These are phyloP conservation scores for Monosporozyma servazzii DNA, from an alignment of 805 yeast species.

Conservation along the genomic window DNA sequence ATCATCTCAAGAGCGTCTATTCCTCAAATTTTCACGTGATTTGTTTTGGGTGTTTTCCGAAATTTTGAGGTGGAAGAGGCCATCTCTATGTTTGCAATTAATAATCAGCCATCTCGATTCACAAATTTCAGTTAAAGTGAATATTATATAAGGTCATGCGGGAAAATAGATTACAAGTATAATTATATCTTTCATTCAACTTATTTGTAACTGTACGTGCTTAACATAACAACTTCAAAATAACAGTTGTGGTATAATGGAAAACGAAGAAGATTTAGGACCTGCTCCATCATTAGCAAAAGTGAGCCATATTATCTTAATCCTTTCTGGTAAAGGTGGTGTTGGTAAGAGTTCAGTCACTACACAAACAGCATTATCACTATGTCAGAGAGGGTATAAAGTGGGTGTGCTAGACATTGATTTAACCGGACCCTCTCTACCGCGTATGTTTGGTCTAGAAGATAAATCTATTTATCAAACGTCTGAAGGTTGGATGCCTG, in stretches of 20 bases:
- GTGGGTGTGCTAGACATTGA: constrained; percentile 97
- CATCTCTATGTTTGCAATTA: neutral
- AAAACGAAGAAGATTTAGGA: constrained; percentile 8
- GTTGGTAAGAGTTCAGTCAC: constrained; percentile 96
- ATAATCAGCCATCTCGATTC: neutral
- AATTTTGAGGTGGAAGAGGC: neutral
- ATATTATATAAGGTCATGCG: neutral
- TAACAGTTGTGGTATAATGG: neutral
- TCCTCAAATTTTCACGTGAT: neutral
- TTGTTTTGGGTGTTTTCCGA: neutral
- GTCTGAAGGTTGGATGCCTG: constrained; percentile 88
- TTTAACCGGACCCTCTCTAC: constrained; percentile 91
- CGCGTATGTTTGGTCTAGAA: constrained; percentile 93
- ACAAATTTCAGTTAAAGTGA: neutral
- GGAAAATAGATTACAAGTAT: neutral
- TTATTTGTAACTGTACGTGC: neutral
- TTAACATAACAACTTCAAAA: neutral
- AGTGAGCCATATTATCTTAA: constrained; percentile 69
- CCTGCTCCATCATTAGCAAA: constrained; percentile 33
- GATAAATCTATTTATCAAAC: constrained; percentile 70
- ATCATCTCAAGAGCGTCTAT: neutral
- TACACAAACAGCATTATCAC: constrained; percentile 81
- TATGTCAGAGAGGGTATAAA: constrained; percentile 57
- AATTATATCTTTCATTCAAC: neutral
- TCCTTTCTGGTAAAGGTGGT: constrained; percentile 93